Conservation (phyloP, 495 filamentous ascomycete species). For the Tuber borchii region DNA sequence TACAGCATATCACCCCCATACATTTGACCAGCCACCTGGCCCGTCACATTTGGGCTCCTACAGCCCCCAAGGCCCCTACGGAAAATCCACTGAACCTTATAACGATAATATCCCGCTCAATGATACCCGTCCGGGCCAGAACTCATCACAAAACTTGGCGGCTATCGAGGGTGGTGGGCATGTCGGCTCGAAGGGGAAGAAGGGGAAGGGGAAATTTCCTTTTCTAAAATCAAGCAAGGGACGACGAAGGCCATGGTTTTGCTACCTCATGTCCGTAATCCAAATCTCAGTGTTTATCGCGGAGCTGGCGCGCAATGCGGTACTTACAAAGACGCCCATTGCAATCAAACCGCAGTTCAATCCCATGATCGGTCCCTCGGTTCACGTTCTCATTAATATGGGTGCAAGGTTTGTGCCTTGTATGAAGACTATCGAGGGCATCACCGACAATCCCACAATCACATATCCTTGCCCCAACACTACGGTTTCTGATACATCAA, state of each 20-base stretch:
- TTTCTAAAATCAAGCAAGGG: slow-evolving; percentile 42
- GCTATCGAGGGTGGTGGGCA: not conserved
- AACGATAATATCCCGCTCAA: slow-evolving; percentile 52
- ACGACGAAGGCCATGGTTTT: slow-evolving; percentile 61
- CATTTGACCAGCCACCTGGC: slow-evolving; percentile 30
- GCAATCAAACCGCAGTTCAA: slow-evolving; percentile 82
- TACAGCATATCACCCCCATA: slow-evolving; percentile 38
- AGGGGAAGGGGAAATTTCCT: slow-evolving; percentile 35
- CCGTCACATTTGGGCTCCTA: slow-evolving; percentile 42
- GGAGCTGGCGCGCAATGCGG: slow-evolving; percentile 69
- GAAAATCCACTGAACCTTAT: slow-evolving; percentile 46
- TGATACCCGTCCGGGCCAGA: slow-evolving; percentile 23
- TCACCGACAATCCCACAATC: slow-evolving; percentile 54
- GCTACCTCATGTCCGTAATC: slow-evolving; percentile 68
- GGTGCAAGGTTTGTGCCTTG: slow-evolving; percentile 87
- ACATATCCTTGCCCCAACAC: slow-evolving; percentile 71
- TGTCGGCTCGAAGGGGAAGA: slow-evolving; percentile 22
- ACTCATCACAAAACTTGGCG: slow-evolving; percentile 29
- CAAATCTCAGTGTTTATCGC: slow-evolving; percentile 85
- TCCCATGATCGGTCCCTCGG: slow-evolving; percentile 91
- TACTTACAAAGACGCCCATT: slow-evolving; percentile 69
- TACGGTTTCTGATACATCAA: slow-evolving; percentile 50
- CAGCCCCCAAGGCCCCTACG: slow-evolving; percentile 40
- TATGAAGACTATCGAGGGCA: slow-evolving; percentile 71
- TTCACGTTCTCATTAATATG: slow-evolving; percentile 90